A percentile compares a stretch with the other conserved stretches of the same genome.
phyloP scores from a whole-genome alignment of 306 rosid genomes.

The Begonia fuchsioides region DNA sequence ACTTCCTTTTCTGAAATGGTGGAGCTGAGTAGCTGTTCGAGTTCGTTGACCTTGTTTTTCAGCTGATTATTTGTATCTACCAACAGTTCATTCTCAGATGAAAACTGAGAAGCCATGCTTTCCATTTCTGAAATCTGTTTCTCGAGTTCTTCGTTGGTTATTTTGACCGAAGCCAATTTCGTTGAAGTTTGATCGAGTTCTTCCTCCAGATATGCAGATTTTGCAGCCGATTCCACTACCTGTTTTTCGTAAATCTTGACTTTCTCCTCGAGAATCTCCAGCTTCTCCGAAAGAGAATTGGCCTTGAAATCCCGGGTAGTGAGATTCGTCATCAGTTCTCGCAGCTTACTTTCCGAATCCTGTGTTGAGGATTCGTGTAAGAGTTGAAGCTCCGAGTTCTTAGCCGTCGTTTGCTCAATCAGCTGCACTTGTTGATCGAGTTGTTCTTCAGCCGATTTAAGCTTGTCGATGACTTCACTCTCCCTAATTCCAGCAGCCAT shows the following conservation, averaged over 20 bases:
- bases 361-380: constrained; percentile 49
- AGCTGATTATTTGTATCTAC: constrained; percentile 51
- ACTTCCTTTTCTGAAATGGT: constrained; percentile 53
- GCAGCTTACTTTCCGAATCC: constrained; percentile 63
- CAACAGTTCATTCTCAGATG: constrained; percentile 47
- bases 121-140: constrained; percentile 26
- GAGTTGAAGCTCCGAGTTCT: constrained; percentile 48
- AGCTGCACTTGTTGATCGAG: constrained; percentile 32
- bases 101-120: constrained; percentile 36
- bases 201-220: constrained; percentile 14
- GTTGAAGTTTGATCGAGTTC: neutral
- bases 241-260: constrained; percentile 31
- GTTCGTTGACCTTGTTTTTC: constrained; percentile 57
- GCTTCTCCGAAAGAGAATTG: constrained; percentile 54
- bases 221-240: constrained; percentile 25
- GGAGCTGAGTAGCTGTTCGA: constrained; percentile 8
- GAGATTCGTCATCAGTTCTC: constrained; percentile 41
- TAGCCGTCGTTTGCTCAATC: constrained; percentile 33
- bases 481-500: constrained; percentile 48
- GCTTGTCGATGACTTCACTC: constrained; percentile 39
- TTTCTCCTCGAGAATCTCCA: constrained; percentile 41
- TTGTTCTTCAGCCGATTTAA: constrained; percentile 54
- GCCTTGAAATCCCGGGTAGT: constrained; percentile 54
- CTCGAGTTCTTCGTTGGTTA: constrained; percentile 9
- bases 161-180: constrained; percentile 8